These are phyloP conservation scores for Gymnopilus junonius DNA, from an alignment of 768 basidiomycete species.

Conservation along the genomic window DNA sequence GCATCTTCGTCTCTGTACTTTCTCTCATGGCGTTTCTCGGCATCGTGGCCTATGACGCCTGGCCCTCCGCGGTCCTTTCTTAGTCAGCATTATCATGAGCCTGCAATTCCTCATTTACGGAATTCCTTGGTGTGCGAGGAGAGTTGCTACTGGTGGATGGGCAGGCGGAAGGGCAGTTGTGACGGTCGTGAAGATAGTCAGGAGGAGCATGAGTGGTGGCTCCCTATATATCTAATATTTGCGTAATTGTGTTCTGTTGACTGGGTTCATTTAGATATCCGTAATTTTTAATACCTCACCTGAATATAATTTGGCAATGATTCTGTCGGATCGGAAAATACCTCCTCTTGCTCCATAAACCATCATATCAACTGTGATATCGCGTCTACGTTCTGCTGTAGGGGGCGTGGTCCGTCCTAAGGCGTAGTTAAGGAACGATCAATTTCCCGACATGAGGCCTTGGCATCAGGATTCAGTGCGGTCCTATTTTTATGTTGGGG, in stretches of 20 bases:
- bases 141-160: slow-evolving; percentile 28
- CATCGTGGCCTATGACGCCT: slow-evolving; percentile 63
- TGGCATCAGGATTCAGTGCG: not conserved
- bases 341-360: no score
- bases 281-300: not conserved
- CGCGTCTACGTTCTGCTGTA: no score
- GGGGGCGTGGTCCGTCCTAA: no score
- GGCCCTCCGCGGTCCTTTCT: slow-evolving; percentile 63
- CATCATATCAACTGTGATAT: no score
- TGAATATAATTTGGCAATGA: not conserved
- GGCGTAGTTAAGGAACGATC: no score
- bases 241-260: not conserved
- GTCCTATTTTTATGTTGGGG: not conserved
- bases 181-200: slow-evolving; percentile 18
- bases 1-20: slow-evolving; percentile 59
- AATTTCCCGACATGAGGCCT: no score
- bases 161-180: slow-evolving; percentile 24
- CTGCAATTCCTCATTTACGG: slow-evolving; percentile 72
- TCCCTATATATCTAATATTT: not conserved
- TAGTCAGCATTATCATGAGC: slow-evolving; percentile 60
- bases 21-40: slow-evolving; percentile 64
- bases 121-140: slow-evolving; percentile 37
- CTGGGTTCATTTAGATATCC: not conserved
- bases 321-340: no score
- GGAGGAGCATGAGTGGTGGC: slow-evolving; percentile 3